These are phyloP conservation scores for Entomophthora muscae DNA, from an alignment of 371 early-diverging fungal species.

Conservation along the genomic window DNA sequence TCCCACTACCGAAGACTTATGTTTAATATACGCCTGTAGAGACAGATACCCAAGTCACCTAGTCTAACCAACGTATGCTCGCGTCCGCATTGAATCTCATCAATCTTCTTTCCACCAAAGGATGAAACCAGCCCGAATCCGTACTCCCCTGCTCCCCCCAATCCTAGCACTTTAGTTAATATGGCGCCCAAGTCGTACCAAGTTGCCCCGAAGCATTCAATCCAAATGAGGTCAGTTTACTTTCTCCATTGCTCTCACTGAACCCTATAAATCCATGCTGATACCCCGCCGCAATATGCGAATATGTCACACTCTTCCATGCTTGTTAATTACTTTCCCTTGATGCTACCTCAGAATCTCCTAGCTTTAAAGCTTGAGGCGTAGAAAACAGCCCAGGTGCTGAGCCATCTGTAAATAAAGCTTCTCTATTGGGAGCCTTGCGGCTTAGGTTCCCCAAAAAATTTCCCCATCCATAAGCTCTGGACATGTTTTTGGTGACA, in stretches of 20 bases:
- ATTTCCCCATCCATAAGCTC: background rate
- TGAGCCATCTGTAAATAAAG: background rate
- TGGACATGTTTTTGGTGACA: background rate
- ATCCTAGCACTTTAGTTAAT: background rate
- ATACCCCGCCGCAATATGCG: background rate
- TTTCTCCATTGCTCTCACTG: background rate
- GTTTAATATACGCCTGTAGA: background rate
- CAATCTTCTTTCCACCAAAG: background rate
- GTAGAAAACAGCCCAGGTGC: background rate
- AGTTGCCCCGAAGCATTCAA: constrained; percentile 3
- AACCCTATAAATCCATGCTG: background rate
- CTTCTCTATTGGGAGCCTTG: background rate
- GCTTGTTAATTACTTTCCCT: background rate
- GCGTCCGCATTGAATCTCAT: background rate
- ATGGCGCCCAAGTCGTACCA: background rate
- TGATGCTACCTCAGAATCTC: background rate
- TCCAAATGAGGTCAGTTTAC: background rate
- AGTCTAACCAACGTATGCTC: background rate
- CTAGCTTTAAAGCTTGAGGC: background rate
- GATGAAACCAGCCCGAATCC: background rate
- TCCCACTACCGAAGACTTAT: constrained; percentile 17
- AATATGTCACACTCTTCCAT: background rate
- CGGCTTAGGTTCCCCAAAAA: background rate
- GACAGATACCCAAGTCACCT: background rate
- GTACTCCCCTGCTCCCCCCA: background rate